Evolutionary conservation across 1,284 basidiomycete species (phyloP).

Genomic region (Schizophyllum commune): DNA sequence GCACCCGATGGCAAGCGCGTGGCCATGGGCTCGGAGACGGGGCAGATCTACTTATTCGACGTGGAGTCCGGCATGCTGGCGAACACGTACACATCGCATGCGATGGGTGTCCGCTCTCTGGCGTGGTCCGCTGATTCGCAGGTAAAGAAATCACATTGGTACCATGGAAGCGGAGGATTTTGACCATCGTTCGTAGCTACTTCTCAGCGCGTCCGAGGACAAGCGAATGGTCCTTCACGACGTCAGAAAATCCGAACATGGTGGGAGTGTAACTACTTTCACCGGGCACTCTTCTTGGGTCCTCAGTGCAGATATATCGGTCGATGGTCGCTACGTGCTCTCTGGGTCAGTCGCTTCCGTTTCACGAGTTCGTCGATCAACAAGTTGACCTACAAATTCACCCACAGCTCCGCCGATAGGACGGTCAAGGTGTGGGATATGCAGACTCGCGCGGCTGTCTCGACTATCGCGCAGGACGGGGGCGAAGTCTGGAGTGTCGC

Average conservation of each 20-base stretch:
- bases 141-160: conserved; percentile 18
- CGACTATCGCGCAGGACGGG: conserved; percentile 60
- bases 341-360: conserved; percentile 56
- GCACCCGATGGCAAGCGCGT: conserved; percentile 78
- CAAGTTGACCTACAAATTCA: background rate
- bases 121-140: conserved; percentile 76
- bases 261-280: conserved; percentile 75
- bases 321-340: conserved; percentile 67
- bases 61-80: conserved; percentile 54
- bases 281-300: conserved; percentile 86
- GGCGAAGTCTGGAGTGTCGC: conserved; percentile 83
- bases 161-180: background rate
- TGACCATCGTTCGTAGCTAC: conserved; percentile 38
- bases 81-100: conserved; percentile 75
- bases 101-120: conserved; percentile 75
- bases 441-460: conserved; percentile 66
- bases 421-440: conserved; percentile 87
- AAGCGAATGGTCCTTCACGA: conserved; percentile 83
- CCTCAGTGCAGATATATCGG: conserved; percentile 69
- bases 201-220: conserved; percentile 83
- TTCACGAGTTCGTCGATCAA: background rate
- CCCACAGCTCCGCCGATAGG: conserved; percentile 70
- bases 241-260: conserved; percentile 54
- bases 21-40: conserved; percentile 72
- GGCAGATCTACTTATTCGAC: conserved; percentile 79